These are phyloP conservation scores for Vicia faba DNA, from an alignment of 306 rosid species.

Conservation along the genomic window DNA sequence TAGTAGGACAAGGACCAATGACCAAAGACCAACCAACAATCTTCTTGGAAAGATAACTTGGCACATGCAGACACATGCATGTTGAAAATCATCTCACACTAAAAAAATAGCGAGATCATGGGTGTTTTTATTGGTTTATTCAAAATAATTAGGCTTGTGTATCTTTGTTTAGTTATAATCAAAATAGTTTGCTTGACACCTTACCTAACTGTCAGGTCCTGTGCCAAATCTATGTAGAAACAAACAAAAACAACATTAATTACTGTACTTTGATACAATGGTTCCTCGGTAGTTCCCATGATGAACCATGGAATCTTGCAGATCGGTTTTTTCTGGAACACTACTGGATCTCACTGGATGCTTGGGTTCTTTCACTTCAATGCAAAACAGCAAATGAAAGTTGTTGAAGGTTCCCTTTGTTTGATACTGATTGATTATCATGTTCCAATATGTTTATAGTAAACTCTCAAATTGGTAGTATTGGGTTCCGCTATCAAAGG, in stretches of 20 bases:
- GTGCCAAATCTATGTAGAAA: slow-evolving; percentile 43
- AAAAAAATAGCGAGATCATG: slow-evolving; percentile 39
- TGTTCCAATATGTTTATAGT: too few relatives aligned
- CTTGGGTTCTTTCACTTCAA: slow-evolving; percentile 38
- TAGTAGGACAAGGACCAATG: neutral
- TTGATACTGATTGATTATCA: neutral
- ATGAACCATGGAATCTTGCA: slow-evolving; percentile 39
- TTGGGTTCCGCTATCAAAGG: too few relatives aligned
- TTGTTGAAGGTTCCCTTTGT: neutral
- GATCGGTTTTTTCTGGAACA: slow-evolving; percentile 43
- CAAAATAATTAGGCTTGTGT: slow-evolving; percentile 35
- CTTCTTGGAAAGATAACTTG: slow-evolving; percentile 23
- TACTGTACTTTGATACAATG: neutral
- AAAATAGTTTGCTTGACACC: slow-evolving; percentile 32
- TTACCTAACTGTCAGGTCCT: slow-evolving; percentile 37
- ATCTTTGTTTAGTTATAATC: neutral
- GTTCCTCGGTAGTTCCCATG: slow-evolving; percentile 23
- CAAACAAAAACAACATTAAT: slow-evolving; percentile 16
- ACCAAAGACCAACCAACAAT: slow-evolving; percentile 30
- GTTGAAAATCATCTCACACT: slow-evolving; percentile 30
- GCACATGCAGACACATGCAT: slow-evolving; percentile 67
- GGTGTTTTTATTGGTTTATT: slow-evolving; percentile 34
- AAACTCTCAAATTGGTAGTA: too few relatives aligned
- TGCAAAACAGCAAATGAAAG: slow-evolving; percentile 13
- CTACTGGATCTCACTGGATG: slow-evolving; percentile 28